Base-by-base conservation (phyloP, 192 early-diverging fungal species). In the Umbelopsis vinacea region DNA sequence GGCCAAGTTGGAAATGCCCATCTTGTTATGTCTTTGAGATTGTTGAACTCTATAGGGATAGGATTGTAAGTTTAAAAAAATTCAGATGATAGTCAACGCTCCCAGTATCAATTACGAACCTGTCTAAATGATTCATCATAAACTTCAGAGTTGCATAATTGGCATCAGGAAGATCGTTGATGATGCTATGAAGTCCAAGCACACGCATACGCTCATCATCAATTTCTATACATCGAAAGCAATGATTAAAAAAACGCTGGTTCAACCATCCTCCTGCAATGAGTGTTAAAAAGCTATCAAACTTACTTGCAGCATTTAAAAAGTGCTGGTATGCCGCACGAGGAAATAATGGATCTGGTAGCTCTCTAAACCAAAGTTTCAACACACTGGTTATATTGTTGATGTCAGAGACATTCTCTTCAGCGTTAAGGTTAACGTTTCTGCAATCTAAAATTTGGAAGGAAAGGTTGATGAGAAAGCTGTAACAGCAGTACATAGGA, bases 321-420 rank as follows among this genome's bases (percentile, higher is more conserved):
- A 95, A 87, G 40, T 87, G 77, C 17, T 84, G 82, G 71, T 91
- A 95, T 71, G 84, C 79, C 19, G 69, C 67, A 38, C 81, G 78
- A 68, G 96, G 93, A 67, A 99, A 84, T 0, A 98, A 79, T 4
- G 94, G 92, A 63, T 95, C 94, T 3, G 96, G 94, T 11, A 99
- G 75, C 76, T 98, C 96, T 38, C 96, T 86, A 75, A 99, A 92
- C 87, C 92, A 99, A 48, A 96, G 83, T 76, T 99, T 99, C 11
- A 99, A 78, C 23, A 94, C 89, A 67, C 93, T 88, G 26, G 94
- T 81, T 6, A 97, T 83, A 71, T 89, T 92, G 76, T 95, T 92
- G 48, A 99, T 90, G 73, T 98, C 95, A 3, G 82, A 72, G 24
- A 84, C 81, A 35, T 86, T 71, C 22, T 89, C 84, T 52, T 87